These are phyloP conservation scores for Fusarium falciforme DNA, from an alignment of 2,329 filamentous ascomycete species.

Conservation along the genomic window DNA sequence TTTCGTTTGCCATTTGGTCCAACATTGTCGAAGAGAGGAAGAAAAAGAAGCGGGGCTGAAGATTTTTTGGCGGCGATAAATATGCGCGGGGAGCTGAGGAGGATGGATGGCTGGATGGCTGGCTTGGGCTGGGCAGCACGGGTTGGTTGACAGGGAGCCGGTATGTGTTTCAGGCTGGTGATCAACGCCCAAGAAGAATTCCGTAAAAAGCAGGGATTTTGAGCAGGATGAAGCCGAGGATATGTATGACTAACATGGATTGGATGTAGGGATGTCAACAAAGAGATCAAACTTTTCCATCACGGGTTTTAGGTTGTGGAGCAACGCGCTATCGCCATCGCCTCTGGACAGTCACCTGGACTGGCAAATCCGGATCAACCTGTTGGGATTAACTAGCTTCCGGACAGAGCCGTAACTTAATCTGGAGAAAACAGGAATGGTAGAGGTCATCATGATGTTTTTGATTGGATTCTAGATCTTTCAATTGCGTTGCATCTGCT, in stretches of 20 bases:
- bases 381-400: conserved; percentile 35
- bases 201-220: conserved; percentile 1
- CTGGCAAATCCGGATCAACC: not conserved
- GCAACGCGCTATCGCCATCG: conserved; percentile 19
- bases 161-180: conserved; percentile 37
- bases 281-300: conserved; percentile 42
- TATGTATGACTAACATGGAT: conserved; percentile 31
- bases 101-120: not conserved
- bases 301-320: conserved; percentile 40
- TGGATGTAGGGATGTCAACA: conserved; percentile 10
- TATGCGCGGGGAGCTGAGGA: conserved; percentile 24
- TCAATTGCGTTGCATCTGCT: not conserved
- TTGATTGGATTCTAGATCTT: not conserved
- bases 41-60: conserved; percentile 42
- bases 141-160: conserved; percentile 8
- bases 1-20: conserved; percentile 63
- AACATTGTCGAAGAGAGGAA: conserved; percentile 48
- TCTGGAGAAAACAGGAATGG: not conserved
- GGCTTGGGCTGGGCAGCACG: not conserved
- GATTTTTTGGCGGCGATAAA: conserved; percentile 43
- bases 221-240: not conserved
- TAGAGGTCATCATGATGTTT: conserved; percentile 18
- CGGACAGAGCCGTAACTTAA: conserved; percentile 25
- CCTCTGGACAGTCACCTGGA: conserved; percentile 13
- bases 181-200: conserved; percentile 21